These are phyloP conservation scores for Oryza meridionalis DNA, from an alignment of 176 grass and related monocot species.

Conservation along the genomic window DNA sequence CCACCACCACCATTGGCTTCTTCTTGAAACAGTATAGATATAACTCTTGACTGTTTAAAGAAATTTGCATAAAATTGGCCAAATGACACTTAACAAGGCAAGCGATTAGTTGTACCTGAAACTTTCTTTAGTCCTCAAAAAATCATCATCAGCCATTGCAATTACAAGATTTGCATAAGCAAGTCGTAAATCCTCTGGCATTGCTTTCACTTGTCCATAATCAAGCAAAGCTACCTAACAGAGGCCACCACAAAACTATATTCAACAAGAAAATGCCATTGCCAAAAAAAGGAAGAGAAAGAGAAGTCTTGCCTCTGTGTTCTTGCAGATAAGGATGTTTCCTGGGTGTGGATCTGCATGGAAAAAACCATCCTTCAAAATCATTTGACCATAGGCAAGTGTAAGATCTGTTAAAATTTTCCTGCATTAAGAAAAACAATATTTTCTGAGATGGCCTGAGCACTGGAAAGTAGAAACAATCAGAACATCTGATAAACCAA, in stretches of 20 bases:
- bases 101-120: constrained; percentile 57
- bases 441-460: constrained; percentile 26
- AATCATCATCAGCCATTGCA: constrained; percentile 86
- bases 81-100: constrained; percentile 21
- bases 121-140: constrained; percentile 59
- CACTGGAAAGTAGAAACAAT: background rate
- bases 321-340: constrained; percentile 94
- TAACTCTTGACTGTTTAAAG: background rate
- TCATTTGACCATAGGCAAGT: constrained; percentile 99
- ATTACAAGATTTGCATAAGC: constrained; percentile 97
- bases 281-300: background rate
- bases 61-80: background rate
- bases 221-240: constrained; percentile 95
- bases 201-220: constrained; percentile 99
- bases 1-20: too few species aligned
- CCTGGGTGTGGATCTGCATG: constrained; percentile 99
- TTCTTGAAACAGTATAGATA: background rate
- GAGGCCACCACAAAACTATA: constrained; percentile 27
- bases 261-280: constrained; percentile 31
- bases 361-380: constrained; percentile 97
- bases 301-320: constrained; percentile 70
- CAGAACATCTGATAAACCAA: background rate
- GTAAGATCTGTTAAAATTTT: constrained; percentile 93
- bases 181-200: constrained; percentile 83
- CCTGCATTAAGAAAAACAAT: constrained; percentile 58